phyloP scores from a whole-genome alignment of 805 yeast genomes.

The Candida golubevii region DNA sequence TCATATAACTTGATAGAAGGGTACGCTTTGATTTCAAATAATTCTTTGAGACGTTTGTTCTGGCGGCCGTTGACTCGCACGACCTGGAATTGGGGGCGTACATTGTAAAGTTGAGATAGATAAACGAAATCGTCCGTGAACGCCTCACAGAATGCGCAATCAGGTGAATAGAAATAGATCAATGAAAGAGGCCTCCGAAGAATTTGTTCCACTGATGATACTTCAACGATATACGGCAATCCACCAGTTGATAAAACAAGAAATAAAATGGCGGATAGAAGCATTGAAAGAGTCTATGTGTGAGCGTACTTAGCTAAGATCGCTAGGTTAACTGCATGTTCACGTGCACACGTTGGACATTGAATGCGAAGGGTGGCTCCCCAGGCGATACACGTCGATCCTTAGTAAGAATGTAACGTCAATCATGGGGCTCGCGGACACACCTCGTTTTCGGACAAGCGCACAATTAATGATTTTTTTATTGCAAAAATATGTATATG shows the following conservation, averaged over 20 bases:
- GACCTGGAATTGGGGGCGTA: conserved; percentile 26
- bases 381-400: too few relatives aligned
- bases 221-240: conserved; percentile 7
- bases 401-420: too few relatives aligned
- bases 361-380: too few relatives aligned
- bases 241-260: neutral
- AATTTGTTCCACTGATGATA: conserved; percentile 7
- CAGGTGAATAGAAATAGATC: conserved; percentile 44
- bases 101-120: conserved; percentile 39
- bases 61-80: conserved; percentile 27
- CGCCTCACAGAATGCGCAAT: conserved; percentile 30
- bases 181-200: conserved; percentile 25
- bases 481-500: too few relatives aligned
- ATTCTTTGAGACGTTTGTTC: conserved; percentile 29
- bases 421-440: too few relatives aligned
- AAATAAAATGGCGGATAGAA: too few relatives aligned
- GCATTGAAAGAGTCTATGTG: too few relatives aligned
- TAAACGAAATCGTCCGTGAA: conserved; percentile 34
- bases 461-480: too few relatives aligned
- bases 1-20: conserved; percentile 49
- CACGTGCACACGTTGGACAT: too few relatives aligned
- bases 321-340: neutral
- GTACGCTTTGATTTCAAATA: conserved; percentile 40
- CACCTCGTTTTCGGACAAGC: too few relatives aligned
- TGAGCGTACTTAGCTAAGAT: too few relatives aligned